Conservation (phyloP, 441 rosid genomes). For the Euphorbia celastroides region DNA sequence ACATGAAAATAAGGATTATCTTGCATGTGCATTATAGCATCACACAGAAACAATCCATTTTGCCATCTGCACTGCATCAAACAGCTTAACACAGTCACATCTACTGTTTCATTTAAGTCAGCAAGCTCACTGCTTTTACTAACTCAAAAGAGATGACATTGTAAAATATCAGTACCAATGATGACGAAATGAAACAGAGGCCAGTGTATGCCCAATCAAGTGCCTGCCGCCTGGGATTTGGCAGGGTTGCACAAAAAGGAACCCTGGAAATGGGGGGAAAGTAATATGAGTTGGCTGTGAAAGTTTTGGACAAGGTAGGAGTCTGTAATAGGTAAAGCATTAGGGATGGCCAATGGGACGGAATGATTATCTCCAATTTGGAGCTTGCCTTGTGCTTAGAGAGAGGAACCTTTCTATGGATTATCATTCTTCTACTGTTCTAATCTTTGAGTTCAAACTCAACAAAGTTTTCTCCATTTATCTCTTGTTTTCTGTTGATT, state of each 20-base stretch:
- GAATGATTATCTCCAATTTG: background rate
- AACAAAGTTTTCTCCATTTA: background rate
- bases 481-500: background rate
- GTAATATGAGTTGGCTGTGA: background rate
- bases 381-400: background rate
- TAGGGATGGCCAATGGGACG: background rate
- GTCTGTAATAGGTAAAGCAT: background rate
- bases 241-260: background rate
- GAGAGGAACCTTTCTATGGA: background rate
- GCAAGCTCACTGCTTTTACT: background rate
- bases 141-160: too few species aligned
- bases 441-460: background rate
- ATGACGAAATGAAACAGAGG: too few species aligned
- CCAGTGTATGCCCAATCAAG: too few species aligned
- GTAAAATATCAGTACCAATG: too few species aligned
- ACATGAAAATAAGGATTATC: background rate
- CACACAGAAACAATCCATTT: background rate
- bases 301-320: background rate
- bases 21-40: slow-evolving; percentile 1
- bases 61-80: background rate
- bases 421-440: background rate
- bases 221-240: background rate
- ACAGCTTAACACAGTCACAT: background rate
- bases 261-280: background rate
- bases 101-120: background rate